Evolutionary conservation across 352 stramenopile genomes (phyloP).

Genomic region (Globisporangium alternatum): DNA sequence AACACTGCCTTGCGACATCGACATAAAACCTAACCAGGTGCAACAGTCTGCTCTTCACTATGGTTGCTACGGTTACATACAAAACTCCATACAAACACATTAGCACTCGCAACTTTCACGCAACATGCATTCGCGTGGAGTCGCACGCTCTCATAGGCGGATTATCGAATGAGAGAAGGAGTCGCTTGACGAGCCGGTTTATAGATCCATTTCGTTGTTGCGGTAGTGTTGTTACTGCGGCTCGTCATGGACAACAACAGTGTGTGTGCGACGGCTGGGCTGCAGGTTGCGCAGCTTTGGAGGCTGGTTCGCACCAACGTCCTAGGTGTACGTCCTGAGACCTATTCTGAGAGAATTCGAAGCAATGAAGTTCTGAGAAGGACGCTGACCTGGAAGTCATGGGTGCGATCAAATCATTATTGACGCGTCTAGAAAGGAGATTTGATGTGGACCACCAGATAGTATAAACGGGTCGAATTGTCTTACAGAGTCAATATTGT

Average conservation of each 20-base stretch:
- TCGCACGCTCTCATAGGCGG: neutral
- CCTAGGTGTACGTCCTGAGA: too few relatives aligned
- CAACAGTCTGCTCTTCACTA: neutral
- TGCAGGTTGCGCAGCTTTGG: slow-evolving; percentile 19
- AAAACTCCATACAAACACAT: neutral
- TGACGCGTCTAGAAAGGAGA: too few relatives aligned
- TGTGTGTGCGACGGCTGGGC: slow-evolving; percentile 21
- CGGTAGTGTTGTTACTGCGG: slow-evolving; percentile 19
- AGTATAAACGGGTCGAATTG: too few relatives aligned
- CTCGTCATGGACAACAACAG: slow-evolving; percentile 25
- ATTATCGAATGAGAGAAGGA: too few relatives aligned
- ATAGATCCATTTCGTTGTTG: slow-evolving; percentile 46
- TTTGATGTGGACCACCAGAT: too few relatives aligned
- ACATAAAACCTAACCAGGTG: neutral
- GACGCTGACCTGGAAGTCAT: too few relatives aligned
- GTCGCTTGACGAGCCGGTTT: slow-evolving; percentile 14
- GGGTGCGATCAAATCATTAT: too few relatives aligned
- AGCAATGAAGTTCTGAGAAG: too few relatives aligned
- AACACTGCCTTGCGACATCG: neutral
- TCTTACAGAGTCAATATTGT: too few relatives aligned
- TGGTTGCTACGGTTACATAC: neutral
- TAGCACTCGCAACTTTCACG: neutral
- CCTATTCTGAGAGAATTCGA: too few relatives aligned
- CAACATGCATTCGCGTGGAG: neutral
- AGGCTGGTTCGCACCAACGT: slow-evolving; percentile 4